Conservation (phyloP, 305 asterid genomes). For the Plantago rigida region DNA sequence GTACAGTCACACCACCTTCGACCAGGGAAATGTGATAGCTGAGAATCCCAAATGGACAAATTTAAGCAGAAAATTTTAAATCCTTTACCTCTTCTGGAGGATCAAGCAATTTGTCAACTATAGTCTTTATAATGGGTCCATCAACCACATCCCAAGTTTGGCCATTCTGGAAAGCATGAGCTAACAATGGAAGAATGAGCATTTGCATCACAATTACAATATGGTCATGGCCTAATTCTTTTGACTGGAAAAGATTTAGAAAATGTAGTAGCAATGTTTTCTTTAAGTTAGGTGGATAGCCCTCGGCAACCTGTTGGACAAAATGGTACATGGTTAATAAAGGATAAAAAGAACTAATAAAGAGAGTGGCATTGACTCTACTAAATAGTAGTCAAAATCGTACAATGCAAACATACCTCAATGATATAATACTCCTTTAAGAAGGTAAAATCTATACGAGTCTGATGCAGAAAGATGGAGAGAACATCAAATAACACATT, state of each 20-base stretch:
- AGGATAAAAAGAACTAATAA: slow-evolving; percentile 4
- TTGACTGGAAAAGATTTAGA: slow-evolving; percentile 74
- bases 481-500: slow-evolving; percentile 87
- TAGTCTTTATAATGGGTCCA: slow-evolving; percentile 71
- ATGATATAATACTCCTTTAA: slow-evolving; percentile 90
- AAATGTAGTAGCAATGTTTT: slow-evolving; percentile 79
- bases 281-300: slow-evolving; percentile 87
- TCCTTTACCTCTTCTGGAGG: slow-evolving; percentile 94
- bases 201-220: slow-evolving; percentile 97
- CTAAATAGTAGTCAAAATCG: slow-evolving; percentile 14
- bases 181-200: slow-evolving; percentile 98
- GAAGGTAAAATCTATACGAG: slow-evolving; percentile 95
- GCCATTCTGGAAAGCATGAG: slow-evolving; percentile 88
- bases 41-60: slow-evolving; percentile 16
- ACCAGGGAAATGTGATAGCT: slow-evolving; percentile 5
- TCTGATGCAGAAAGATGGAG: slow-evolving; percentile 71
- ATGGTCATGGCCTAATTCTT: slow-evolving; percentile 85
- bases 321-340: slow-evolving; percentile 18
- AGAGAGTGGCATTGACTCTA: slow-evolving; percentile 16
- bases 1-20: background rate
- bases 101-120: slow-evolving; percentile 93
- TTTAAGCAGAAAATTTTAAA: slow-evolving; percentile 21
- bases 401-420: slow-evolving; percentile 50
- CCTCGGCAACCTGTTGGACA: slow-evolving; percentile 77
- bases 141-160: slow-evolving; percentile 99